Conservation (phyloP, 177 flowering plant genomes). For the Vitis hybrid region DNA sequence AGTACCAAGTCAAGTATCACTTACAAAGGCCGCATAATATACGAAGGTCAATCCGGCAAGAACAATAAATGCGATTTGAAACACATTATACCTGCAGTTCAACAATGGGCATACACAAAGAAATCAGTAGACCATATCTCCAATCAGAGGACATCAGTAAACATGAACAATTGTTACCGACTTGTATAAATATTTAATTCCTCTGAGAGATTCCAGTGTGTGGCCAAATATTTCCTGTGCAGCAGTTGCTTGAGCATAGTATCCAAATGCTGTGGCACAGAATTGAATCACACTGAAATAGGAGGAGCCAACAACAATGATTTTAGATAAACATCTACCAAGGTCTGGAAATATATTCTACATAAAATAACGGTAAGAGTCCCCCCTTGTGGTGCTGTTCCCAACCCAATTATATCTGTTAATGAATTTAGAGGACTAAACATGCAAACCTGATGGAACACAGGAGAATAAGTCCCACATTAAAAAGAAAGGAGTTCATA, state of each 20-base stretch:
- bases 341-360: neutral
- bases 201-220: constrained; percentile 93
- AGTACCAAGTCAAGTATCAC: constrained; percentile 21
- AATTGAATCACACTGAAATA: constrained; percentile 92
- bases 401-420: neutral
- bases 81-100: constrained; percentile 86
- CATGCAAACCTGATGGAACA: constrained; percentile 84
- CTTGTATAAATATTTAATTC: constrained; percentile 96
- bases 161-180: constrained; percentile 22
- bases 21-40: constrained; percentile 86
- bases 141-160: neutral
- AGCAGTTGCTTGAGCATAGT: constrained; percentile 98
- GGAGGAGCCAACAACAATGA: constrained; percentile 4
- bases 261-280: constrained; percentile 93
- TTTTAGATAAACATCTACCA: neutral
- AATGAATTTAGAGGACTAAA: neutral
- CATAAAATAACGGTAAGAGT: neutral
- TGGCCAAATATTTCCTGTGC: constrained; percentile 99
- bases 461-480: constrained; percentile 92
- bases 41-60: constrained; percentile 86
- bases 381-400: too few species aligned
- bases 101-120: neutral
- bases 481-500: constrained; percentile 92
- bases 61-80: constrained; percentile 82
- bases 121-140: constrained; percentile 4